Base-by-base conservation (phyloP, 805 yeast species). In the Suhomyces sp. region DNA sequence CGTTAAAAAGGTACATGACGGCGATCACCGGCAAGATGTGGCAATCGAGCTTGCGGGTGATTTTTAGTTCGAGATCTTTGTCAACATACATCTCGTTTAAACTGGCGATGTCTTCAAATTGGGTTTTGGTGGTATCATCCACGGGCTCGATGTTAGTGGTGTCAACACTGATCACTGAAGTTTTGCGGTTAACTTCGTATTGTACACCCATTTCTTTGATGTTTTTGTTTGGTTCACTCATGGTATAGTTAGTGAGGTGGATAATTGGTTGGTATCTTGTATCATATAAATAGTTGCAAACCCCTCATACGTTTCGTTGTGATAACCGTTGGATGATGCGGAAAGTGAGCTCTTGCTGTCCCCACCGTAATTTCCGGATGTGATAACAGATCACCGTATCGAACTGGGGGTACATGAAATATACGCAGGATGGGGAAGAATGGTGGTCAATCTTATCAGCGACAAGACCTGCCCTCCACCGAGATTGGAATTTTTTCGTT, bases 1-100 rank as follows among this genome's bases (percentile, higher is more conserved):
- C 76, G 55, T 76, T 76, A 63, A 76, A 77, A 33, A 79, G 65
- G 53, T 79, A 79, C 75, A 76, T 71, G 24, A 76, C 29, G 17
- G 81, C 74, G 48, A 76, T 66, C 44, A 75, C 62, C 1, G 82
- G 82, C 22, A 79, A 61, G 25, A 78, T 73, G 49, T 73, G 62
- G 43, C 69, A 46, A 55, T 78, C 83, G 19, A 78, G 64, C 58
- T 78, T 78, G 48, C 75, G 61, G 43, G 70, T 63, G 13, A 73
- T 60, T n/a, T 62, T 53, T 25, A 65, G 60, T 51, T 72, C 76
- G 33, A 64, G 55, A 8, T 39, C 45, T 25, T 59, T 53, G 47
- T 63, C 58, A 19, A 53, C 52, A 21, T 53, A 50, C 17, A 53
- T 49, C 27, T 54, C 54, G 27, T 44, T 51, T 13, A 60, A 44